Conservation (phyloP, 495 filamentous ascomycete genomes). For the Neurospora sp. region DNA sequence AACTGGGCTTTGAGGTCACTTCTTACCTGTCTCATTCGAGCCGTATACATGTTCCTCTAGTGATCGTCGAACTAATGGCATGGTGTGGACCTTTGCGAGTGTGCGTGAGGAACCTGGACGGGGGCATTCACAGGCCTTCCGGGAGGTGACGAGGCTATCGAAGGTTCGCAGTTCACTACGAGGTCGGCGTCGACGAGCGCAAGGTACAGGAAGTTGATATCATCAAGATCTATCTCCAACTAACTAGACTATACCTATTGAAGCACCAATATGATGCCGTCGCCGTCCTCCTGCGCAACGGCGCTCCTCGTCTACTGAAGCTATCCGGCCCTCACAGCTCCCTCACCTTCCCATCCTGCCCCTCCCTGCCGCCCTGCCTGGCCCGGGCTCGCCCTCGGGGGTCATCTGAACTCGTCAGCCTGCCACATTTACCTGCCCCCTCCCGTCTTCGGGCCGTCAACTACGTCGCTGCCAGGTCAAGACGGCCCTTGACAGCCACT, state of each 20-base stretch:
- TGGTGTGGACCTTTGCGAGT: neutral
- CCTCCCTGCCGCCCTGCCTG: neutral
- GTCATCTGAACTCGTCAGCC: neutral
- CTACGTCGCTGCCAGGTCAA: neutral
- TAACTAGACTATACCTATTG: neutral
- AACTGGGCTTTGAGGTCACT: neutral
- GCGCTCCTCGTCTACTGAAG: neutral
- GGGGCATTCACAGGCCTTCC: neutral
- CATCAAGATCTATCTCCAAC: neutral
- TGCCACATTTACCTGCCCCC: neutral
- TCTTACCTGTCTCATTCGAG: neutral
- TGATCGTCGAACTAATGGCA: neutral
- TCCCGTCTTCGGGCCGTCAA: neutral
- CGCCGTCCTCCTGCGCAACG: neutral
- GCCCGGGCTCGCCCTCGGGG: neutral
- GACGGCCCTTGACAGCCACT: conserved; percentile 1
- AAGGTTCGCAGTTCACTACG: neutral
- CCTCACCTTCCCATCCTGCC: neutral
- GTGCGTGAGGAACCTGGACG: neutral
- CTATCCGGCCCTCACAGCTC: neutral
- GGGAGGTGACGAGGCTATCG: neutral
- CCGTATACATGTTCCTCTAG: neutral
- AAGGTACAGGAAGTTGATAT: neutral
- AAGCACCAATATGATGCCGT: neutral
- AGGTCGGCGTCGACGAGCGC: neutral